Evolutionary conservation across 352 stramenopile species (phyloP).

Genomic region (Globisporangium orthogonon): DNA sequence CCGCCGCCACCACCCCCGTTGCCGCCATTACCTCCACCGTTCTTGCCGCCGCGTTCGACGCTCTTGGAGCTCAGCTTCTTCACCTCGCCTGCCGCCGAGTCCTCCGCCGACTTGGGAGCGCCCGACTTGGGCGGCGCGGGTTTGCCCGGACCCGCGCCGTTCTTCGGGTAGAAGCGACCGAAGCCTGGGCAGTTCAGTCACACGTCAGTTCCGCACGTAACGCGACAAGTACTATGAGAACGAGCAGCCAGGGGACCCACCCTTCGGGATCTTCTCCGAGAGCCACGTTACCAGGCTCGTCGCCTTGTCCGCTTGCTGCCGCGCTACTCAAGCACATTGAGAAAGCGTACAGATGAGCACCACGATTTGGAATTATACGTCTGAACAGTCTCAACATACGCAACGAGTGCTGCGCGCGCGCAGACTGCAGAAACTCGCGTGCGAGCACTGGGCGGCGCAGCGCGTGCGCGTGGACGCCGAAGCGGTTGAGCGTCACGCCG

Average conservation of each 20-base stretch:
- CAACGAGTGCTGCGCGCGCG: constrained; percentile 48
- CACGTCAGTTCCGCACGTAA: not conserved
- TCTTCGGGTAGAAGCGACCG: constrained; percentile 84
- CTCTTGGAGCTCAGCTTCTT: constrained; percentile 75
- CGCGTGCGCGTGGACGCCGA: constrained; percentile 31
- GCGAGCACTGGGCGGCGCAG: constrained; percentile 26
- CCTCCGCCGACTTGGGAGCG: constrained; percentile 36
- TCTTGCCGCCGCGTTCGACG: constrained; percentile 20
- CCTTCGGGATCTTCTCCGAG: constrained; percentile 72
- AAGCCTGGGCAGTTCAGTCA: constrained; percentile 33
- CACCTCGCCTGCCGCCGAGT: constrained; percentile 34
- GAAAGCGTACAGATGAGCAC: not conserved
- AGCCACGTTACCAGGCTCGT: constrained; percentile 71
- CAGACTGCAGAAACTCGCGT: constrained; percentile 47
- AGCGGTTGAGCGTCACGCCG: constrained; percentile 45
- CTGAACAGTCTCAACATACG: constrained; percentile 23
- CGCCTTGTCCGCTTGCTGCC: constrained; percentile 37
- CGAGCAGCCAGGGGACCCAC: constrained; percentile 8
- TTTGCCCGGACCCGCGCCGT: constrained; percentile 33
- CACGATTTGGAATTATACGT: too few relatives aligned
- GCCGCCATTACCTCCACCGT: constrained; percentile 15
- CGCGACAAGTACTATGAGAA: too few relatives aligned
- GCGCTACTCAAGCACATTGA: constrained; percentile 20
- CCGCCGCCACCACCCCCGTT: constrained; percentile 26
- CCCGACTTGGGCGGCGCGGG: constrained; percentile 39